Percentiles rank a stretch among this genome's conserved stretches.
These are phyloP conservation scores for Fraxinus ornus DNA, from an alignment of 305 asterid species.

Conservation along the genomic window DNA sequence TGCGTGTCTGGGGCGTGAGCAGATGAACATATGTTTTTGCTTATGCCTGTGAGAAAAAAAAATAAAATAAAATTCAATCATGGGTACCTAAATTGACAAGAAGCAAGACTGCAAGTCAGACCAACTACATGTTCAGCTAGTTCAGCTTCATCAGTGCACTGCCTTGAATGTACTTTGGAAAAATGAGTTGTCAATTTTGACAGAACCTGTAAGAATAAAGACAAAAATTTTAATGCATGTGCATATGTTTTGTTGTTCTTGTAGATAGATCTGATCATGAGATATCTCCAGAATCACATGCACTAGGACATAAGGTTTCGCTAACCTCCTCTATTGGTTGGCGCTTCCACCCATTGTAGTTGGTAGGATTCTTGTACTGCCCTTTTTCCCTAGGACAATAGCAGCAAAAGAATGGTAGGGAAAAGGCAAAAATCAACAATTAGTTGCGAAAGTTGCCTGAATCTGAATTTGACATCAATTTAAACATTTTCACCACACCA, in stretches of 20 bases:
- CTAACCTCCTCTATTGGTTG: conserved; percentile 89
- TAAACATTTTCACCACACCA: conserved; percentile 3
- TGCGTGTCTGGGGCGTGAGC: not conserved
- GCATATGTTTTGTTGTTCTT: conserved; percentile 10
- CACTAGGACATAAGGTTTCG: conserved; percentile 28
- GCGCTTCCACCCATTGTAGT: conserved; percentile 62
- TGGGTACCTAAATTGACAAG: conserved; percentile 80
- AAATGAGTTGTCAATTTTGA: conserved; percentile 71
- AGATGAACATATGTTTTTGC: conserved; percentile 1
- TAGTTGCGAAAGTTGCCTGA: not conserved
- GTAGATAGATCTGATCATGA: conserved; percentile 15
- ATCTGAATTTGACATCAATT: conserved; percentile 11
- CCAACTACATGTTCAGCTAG: conserved; percentile 94
- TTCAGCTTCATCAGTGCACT: conserved; percentile 89
- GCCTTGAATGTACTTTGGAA: conserved; percentile 73
- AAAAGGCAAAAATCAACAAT: not conserved
- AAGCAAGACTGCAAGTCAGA: conserved; percentile 83
- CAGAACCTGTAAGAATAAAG: conserved; percentile 45
- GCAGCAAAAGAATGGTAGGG: conserved; percentile 18
- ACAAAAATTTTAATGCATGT: not conserved
- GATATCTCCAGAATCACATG: conserved; percentile 5
- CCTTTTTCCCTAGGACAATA: conserved; percentile 73
- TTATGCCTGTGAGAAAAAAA: not conserved
- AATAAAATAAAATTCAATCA: not conserved
- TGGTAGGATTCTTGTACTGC: conserved; percentile 71